A percentile compares a stretch with the other conserved stretches of the same genome.
phyloP scores from a whole-genome alignment of 768 basidiomycete genomes.

The Exsudoporus frostii region DNA sequence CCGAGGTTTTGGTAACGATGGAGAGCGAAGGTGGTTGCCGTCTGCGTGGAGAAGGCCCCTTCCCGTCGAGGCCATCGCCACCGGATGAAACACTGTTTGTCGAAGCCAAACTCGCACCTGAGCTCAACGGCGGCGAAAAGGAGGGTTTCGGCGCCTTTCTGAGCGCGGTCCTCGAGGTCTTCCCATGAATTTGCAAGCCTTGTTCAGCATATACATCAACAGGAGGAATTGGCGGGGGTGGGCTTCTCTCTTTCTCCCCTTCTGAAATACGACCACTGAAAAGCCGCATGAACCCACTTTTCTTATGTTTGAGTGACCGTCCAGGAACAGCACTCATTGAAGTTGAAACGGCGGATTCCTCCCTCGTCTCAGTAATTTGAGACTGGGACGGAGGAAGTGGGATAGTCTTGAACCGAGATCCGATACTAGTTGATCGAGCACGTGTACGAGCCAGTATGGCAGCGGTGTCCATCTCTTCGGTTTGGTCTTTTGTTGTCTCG shows the following conservation, averaged over 20 bases:
- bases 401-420: constrained; percentile 44
- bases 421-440: constrained; percentile 61
- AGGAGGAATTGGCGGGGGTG: constrained; percentile 58
- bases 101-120: constrained; percentile 13
- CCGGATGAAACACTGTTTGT: background rate
- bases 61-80: constrained; percentile 17
- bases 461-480: constrained; percentile 25
- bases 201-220: constrained; percentile 36
- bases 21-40: constrained; percentile 30
- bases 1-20: constrained; percentile 27
- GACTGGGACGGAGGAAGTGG: constrained; percentile 35
- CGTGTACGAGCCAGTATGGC: constrained; percentile 34
- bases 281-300: constrained; percentile 77
- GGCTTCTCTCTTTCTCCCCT: constrained; percentile 34
- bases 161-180: constrained; percentile 27
- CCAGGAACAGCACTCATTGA: constrained; percentile 23
- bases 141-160: constrained; percentile 42
- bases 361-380: constrained; percentile 42
- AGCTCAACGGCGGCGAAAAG: constrained; percentile 35
- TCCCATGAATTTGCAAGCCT: constrained; percentile 22
- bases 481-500: constrained; percentile 14
- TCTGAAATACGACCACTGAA: constrained; percentile 51
- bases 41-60: constrained; percentile 24
- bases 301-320: constrained; percentile 67
- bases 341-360: constrained; percentile 33